Conservation (phyloP, 768 basidiomycete species). For the Podaxis sp. region DNA sequence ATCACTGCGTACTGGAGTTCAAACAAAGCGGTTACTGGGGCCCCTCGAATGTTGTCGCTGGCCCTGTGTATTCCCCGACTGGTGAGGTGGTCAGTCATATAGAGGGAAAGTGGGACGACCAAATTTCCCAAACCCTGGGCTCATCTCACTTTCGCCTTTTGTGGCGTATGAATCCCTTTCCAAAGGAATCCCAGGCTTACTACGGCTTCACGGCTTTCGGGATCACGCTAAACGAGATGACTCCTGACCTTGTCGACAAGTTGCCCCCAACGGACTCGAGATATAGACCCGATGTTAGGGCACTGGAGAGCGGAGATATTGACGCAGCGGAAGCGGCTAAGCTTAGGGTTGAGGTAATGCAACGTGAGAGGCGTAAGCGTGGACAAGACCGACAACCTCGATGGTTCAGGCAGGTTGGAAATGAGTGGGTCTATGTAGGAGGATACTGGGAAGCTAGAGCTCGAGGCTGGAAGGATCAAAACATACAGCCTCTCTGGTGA, state of each 20-base stretch:
- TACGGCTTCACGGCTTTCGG: conserved; percentile 84
- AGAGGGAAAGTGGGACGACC: conserved; percentile 92
- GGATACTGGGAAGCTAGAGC: conserved; percentile 81
- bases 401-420: conserved; percentile 71
- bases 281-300: conserved; percentile 75
- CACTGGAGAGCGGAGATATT: conserved; percentile 73
- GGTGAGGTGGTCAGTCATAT: conserved; percentile 56
- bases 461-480: conserved; percentile 53
- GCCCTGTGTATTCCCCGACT: conserved; percentile 47
- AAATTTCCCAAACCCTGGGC: conserved; percentile 65
- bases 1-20: conserved; percentile 73
- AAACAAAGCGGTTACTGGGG: conserved; percentile 86
- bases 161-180: conserved; percentile 75
- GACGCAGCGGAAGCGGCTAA: conserved; percentile 74
- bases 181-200: conserved; percentile 61
- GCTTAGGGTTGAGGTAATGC: conserved; percentile 64
- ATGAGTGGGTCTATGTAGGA: conserved; percentile 74
- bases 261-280: conserved; percentile 83
- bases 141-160: conserved; percentile 67
- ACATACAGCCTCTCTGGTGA: conserved; percentile 62
- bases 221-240: conserved; percentile 79
- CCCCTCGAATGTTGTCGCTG: conserved; percentile 67
- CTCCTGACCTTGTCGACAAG: conserved; percentile 54
- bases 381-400: conserved; percentile 58
- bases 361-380: conserved; percentile 63